Evolutionary conservation across 106 monocot species (phyloP), one percentile per base, ranked within the genome.

Genomic region (Dendrobium chrysotoxum): DNA sequence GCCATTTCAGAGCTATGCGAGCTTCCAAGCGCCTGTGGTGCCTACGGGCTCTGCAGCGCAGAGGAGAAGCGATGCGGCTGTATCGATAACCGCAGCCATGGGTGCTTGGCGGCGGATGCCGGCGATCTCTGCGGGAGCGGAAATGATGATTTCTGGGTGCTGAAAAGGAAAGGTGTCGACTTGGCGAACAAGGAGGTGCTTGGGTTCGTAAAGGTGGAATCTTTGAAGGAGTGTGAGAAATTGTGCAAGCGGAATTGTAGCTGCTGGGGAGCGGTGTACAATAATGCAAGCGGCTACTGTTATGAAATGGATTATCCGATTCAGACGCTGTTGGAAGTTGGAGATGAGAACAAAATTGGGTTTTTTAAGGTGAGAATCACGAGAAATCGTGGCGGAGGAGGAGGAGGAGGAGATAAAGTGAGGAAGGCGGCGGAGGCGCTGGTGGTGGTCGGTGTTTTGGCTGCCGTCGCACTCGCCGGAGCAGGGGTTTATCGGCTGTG

Each of bases 231-330:
- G 45, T 98, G 97, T 80, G 94, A 98, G 84, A 50, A 28, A 21
- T 70, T 82, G 26, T 98, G 94, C 82, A 75, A 82, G 77, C 80
- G 54, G 53, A 98, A 91, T 77, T 98, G 97, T 80, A 87, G 83
- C 72, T 98, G 97, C 78, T 95, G 97, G 94, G 97, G 94, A 20
- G 88, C 89, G 7, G 66, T 94, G 74, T 96, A 88, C 80, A 88
- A 82, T 86, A 92, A 92, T 83, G 80, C 61, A 1, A 80, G 87
- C 5, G 84, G 90, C 1, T 81, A 50, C 40, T 96, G 96, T 75
- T 96, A 93, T 79, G 61, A 54, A 28, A 83, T 96, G 66, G 81
- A 87, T 25, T 96, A 92, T 76, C 93, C 93, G 68, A 75, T 89
- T 4, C 82, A 93, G 87, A 88, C 90, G 38, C n/a, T 96, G 79